Evolutionary conservation across 1,284 basidiomycete species (phyloP).

Genomic region (Cryptococcus sp.): DNA sequence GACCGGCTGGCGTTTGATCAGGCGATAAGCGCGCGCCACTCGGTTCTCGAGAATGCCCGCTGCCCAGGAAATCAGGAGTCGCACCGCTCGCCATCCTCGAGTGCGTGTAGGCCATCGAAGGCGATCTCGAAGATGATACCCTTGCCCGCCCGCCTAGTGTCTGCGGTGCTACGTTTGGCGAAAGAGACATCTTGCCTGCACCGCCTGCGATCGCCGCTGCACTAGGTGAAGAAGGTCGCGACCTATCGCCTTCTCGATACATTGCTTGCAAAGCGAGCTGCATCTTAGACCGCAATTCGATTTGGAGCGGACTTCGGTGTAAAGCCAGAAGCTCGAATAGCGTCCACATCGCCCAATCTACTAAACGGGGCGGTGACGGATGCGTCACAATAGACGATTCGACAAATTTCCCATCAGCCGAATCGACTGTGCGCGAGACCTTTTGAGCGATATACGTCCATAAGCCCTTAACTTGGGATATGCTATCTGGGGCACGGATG

Average conservation of each 20-base stretch:
- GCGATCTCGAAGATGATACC: conserved; percentile 21
- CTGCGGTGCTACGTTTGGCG: conserved; percentile 3
- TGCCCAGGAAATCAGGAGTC: conserved; percentile 3
- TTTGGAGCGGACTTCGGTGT: conserved; percentile 63
- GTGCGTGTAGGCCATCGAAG: conserved; percentile 15
- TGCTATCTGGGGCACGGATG: conserved; percentile 58
- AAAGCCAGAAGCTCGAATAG: conserved; percentile 67
- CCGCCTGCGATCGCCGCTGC: neutral
- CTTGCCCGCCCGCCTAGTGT: conserved; percentile 17
- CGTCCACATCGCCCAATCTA: conserved; percentile 76
- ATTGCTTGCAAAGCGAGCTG: conserved; percentile 43
- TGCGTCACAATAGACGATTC: neutral
- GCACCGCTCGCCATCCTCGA: conserved; percentile 9
- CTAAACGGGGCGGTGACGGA: conserved; percentile 20
- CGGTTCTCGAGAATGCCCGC: conserved; percentile 4
- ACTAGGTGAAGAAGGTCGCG: conserved; percentile 12
- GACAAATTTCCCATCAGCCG: conserved; percentile 31
- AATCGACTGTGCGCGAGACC: conserved; percentile 18
- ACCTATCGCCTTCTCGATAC: conserved; percentile 13
- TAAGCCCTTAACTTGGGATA: conserved; percentile 36
- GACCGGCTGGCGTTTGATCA: conserved; percentile 2
- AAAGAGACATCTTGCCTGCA: conserved; percentile 10
- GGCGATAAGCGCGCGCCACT: conserved; percentile 6
- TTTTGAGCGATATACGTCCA: conserved; percentile 38
- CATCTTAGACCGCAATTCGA: conserved; percentile 66